Conservation (phyloP, 2,329 filamentous ascomycete species). For the Fusarium anthophilum region DNA sequence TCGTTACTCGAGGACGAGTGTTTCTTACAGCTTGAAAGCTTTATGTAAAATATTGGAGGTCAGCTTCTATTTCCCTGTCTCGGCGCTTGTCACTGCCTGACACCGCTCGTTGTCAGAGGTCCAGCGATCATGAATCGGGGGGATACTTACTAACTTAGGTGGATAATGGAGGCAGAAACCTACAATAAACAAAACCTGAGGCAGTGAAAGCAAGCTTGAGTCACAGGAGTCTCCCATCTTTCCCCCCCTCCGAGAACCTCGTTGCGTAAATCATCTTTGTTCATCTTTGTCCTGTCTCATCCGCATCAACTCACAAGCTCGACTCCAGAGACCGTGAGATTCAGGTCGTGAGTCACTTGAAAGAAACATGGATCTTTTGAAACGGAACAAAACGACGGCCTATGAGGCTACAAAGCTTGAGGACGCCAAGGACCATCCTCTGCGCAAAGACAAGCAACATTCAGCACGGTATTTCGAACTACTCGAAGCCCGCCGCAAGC, state of each 20-base stretch:
- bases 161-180: background rate
- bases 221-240: background rate
- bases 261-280: background rate
- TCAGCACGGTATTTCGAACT: background rate
- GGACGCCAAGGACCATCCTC: background rate
- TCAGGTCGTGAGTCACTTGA: background rate
- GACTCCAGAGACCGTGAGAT: rapidly evolving
- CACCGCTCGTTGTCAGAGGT: background rate
- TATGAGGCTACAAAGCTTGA: background rate
- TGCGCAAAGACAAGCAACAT: background rate
- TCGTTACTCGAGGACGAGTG: rapidly evolving
- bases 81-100: background rate
- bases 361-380: background rate
- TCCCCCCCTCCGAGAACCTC: background rate
- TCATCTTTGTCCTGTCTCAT: background rate
- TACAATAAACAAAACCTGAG: background rate
- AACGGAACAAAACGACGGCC: background rate
- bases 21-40: background rate
- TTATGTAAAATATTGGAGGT: too few species aligned
- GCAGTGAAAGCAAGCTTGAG: background rate
- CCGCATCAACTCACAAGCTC: background rate
- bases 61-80: background rate
- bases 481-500: background rate
- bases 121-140: background rate
- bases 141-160: background rate